Conservation (phyloP, 208 protist species). For the Trypanosomatidae sp. region DNA sequence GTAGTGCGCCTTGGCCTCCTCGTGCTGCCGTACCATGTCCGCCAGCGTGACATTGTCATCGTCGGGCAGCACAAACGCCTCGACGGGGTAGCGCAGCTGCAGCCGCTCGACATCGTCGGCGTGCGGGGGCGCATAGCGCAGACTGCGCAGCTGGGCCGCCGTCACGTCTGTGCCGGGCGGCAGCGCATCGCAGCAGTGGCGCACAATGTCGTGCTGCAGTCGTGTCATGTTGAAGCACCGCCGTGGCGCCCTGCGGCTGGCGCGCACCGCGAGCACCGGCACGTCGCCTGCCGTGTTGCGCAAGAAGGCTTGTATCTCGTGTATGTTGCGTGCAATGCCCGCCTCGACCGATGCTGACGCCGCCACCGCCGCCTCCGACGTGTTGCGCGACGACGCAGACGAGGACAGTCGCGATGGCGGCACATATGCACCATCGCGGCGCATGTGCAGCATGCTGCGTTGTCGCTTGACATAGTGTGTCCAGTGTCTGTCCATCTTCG, state of each 20-base stretch:
- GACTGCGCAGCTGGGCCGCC: conserved; percentile 26
- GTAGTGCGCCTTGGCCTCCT: no score
- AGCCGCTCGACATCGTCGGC: conserved; percentile 39
- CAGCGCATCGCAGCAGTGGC: conserved; percentile 53
- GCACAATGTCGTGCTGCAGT: conserved; percentile 71
- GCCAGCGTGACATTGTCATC: conserved; percentile 57
- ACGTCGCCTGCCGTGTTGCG: conserved; percentile 30
- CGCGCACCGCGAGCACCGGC: conserved; percentile 54
- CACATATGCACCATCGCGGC: no score
- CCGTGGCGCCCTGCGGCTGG: conserved; percentile 28
- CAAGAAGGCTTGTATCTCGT: conserved; percentile 50
- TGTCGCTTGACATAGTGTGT: conserved; percentile 12
- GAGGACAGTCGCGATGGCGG: no score
- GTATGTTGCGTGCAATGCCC: conserved; percentile 33
- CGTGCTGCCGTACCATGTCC: conserved; percentile 49
- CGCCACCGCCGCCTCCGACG: no score
- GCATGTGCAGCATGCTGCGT: no score
- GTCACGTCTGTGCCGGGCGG: conserved; percentile 24
- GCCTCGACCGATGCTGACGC: no score
- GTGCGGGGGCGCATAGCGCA: conserved; percentile 78
- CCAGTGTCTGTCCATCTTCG: conserved; percentile 73
- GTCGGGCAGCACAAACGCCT: conserved; percentile 63
- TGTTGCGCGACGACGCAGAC: no score
- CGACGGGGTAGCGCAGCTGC: conserved; percentile 58
- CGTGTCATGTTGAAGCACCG: conserved; percentile 45